Evolutionary conservation across 176 grass and related monocot species (phyloP).

Genomic region (Panicum miliaceum): DNA sequence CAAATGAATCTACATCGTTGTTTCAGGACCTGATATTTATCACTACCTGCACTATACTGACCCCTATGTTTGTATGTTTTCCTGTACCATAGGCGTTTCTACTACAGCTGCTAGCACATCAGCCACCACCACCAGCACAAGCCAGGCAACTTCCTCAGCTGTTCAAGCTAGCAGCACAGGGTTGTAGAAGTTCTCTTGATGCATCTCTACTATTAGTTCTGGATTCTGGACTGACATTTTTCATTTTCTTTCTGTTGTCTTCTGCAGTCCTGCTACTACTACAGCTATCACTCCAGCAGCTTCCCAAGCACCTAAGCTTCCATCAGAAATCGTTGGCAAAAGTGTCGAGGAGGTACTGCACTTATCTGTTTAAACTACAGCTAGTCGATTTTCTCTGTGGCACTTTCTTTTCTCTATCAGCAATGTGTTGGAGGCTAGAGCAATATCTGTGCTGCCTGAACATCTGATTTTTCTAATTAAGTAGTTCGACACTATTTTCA

Average conservation of each 20-base stretch:
- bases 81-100: conserved; percentile 53
- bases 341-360: conserved; percentile 77
- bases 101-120: conserved; percentile 53
- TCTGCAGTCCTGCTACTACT: conserved; percentile 54
- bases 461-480: conserved; percentile 31
- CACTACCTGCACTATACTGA: not conserved
- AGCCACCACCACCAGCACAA: conserved; percentile 54
- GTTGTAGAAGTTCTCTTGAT: conserved; percentile 56
- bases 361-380: conserved; percentile 1
- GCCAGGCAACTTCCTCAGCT: conserved; percentile 62
- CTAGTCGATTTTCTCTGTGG: not conserved
- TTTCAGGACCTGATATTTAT: conserved; percentile 10
- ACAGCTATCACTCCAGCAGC: conserved; percentile 60
- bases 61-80: conserved; percentile 17
- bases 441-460: not conserved
- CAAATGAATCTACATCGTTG: not conserved
- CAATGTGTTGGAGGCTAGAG: conserved; percentile 10
- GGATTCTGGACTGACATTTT: conserved; percentile 26
- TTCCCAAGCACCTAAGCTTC: conserved; percentile 70
- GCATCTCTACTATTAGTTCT: conserved; percentile 31
- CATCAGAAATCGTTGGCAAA: conserved; percentile 98
- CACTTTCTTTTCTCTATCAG: not conserved
- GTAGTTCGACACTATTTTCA: not conserved
- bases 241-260: conserved; percentile 10
- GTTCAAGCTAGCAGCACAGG: conserved; percentile 73